These are phyloP conservation scores for Apiospora malaysiana DNA, from an alignment of 2,329 filamentous ascomycete species.

Conservation along the genomic window DNA sequence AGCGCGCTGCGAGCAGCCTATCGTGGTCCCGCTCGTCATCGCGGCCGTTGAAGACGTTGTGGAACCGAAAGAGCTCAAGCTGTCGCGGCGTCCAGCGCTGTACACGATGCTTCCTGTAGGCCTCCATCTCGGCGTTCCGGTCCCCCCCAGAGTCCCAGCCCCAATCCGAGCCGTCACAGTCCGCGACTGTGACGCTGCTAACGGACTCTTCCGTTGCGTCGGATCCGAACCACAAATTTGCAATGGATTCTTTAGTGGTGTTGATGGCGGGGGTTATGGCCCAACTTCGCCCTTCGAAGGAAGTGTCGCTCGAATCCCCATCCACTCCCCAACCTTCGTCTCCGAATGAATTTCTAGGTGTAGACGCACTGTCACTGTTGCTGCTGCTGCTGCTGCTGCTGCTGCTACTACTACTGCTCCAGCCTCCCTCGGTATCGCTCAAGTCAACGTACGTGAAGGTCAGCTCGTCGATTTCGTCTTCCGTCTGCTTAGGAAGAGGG, in stretches of 20 bases:
- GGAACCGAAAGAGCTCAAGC: neutral
- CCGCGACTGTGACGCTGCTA: neutral
- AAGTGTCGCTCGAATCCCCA: neutral
- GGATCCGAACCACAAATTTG: neutral
- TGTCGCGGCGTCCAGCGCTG: neutral
- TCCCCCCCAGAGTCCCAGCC: neutral
- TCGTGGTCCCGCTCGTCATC: constrained; percentile 1
- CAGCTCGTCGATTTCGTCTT: constrained; percentile 13
- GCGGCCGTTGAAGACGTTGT: neutral
- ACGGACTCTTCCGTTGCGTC: neutral
- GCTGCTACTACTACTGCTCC: neutral
- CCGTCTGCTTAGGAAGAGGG: neutral
- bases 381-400: neutral
- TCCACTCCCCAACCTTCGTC: neutral
- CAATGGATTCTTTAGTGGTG: neutral
- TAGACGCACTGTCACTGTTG: neutral
- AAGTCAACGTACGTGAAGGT: constrained; percentile 11
- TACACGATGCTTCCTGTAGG: neutral
- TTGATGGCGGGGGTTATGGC: neutral
- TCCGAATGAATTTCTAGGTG: neutral
- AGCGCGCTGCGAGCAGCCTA: neutral
- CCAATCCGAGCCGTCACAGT: neutral
- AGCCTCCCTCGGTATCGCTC: neutral
- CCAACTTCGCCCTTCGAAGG: neutral
- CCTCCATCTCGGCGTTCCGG: neutral